Percentiles rank a stretch among this genome's conserved stretches.
These are phyloP conservation scores for Dioscorea cayenensis DNA, from an alignment of 116 monocot species.

Conservation along the genomic window DNA sequence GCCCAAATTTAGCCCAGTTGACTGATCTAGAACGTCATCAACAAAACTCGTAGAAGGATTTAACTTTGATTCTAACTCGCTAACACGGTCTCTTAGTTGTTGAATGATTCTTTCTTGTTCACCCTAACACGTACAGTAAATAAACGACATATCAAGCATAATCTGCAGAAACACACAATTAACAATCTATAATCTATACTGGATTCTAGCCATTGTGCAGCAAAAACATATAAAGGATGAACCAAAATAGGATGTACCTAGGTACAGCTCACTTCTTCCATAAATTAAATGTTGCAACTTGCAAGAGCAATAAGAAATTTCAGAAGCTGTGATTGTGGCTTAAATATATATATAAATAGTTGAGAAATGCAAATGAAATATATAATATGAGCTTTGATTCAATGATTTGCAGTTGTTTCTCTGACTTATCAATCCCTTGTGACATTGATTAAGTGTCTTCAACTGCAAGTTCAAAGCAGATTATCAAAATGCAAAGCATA, in stretches of 20 bases:
- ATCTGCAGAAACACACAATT: neutral
- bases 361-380: neutral
- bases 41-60: slow-evolving; percentile 19
- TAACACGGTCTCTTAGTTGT: slow-evolving; percentile 26
- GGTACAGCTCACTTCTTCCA: too few relatives aligned
- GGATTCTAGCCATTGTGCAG: neutral
- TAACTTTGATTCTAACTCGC: slow-evolving; percentile 32
- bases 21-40: slow-evolving; percentile 20
- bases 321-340: neutral
- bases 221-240: too few relatives aligned
- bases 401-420: neutral
- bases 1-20: slow-evolving; percentile 9
- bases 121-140: slow-evolving; percentile 16
- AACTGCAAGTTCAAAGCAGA: neutral
- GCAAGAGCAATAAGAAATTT: neutral
- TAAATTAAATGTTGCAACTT: neutral
- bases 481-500: neutral
- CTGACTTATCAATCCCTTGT: neutral
- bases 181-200: neutral
- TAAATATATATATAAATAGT: neutral
- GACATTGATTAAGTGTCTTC: neutral
- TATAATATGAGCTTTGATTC: neutral
- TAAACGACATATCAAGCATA: neutral
- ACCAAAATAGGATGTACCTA: too few relatives aligned
- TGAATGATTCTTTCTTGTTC: slow-evolving; percentile 29